phyloP scores from a whole-genome alignment of 345 rosid species.

The Orychophragmus violaceus region DNA sequence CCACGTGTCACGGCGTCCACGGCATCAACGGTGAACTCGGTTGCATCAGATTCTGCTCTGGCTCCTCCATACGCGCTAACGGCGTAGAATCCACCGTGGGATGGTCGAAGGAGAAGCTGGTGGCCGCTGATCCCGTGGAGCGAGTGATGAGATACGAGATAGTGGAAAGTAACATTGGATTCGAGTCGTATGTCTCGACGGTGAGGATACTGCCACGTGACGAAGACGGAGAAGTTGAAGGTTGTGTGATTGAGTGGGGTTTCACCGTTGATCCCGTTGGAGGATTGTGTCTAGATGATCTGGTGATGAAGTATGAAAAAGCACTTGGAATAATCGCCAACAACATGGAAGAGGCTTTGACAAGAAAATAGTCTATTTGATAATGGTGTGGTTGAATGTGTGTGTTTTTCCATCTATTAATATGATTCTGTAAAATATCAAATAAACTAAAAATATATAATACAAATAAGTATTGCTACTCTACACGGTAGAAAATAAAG shows the following conservation, averaged over 20 bases:
- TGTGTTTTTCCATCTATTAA: no score
- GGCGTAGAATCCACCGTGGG: background rate
- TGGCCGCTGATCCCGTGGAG: constrained; percentile 34
- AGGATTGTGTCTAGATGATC: constrained; percentile 38
- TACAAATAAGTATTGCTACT: no score
- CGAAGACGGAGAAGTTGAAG: constrained; percentile 14
- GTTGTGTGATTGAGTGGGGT: constrained; percentile 60
- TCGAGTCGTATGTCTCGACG: constrained; percentile 46
- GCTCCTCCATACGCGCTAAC: constrained; percentile 37
- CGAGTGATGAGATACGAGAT: constrained; percentile 45
- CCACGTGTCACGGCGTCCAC: constrained; percentile 41
- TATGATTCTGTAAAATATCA: no score
- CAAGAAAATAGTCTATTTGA: background rate
- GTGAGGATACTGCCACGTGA: constrained; percentile 31
- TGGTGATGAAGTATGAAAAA: constrained; percentile 27
- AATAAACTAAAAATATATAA: no score
- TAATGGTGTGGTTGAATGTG: no score
- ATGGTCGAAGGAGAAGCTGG: constrained; percentile 53
- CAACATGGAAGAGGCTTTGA: constrained; percentile 27
- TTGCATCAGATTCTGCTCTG: constrained; percentile 44
- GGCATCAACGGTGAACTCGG: constrained; percentile 58
- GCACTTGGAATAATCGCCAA: constrained; percentile 12
- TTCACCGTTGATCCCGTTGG: constrained; percentile 51
- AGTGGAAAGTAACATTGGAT: constrained; percentile 51
- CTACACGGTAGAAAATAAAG: no score